Evolutionary conservation across 352 stramenopile genomes (phyloP), one percentile per base, ranked within the genome.

Genomic region (Phytophthora brassicae): DNA sequence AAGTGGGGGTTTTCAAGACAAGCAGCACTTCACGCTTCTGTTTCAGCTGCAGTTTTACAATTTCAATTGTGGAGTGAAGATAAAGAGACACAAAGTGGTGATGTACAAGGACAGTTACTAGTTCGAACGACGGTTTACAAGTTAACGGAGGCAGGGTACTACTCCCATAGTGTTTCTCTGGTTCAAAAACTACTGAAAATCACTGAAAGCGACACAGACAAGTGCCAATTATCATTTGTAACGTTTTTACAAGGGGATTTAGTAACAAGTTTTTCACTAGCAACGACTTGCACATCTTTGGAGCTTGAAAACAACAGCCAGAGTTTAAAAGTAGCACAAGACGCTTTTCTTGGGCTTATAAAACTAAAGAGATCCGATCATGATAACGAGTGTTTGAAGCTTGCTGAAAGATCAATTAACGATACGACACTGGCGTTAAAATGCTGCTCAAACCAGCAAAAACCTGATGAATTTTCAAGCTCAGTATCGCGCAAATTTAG

Each of bases 171-270:
- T 42, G 28, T 17, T 42, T 44, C 51, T 12, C 47, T 74, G 9
- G 41, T 82, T 1, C 12, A 48, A 28, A 47, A 28, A 57, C n/a
- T 64, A 36, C 0, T 62, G 29, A 2, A 17, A 13, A 41, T 24
- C 35, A 23, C 22, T 33, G 43, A 41, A 17, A 13, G 5, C 35
- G 54, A n/a, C 44, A 4, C 7, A 33, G 46, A 20, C 12, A 42
- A 16, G 28, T 81, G 72, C 44, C 44, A 62, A 22, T 43, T 75
- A 22, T 65, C 52, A 20, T 69, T 81, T 51, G 31, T 71, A 4
- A 36, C 51, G 17, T 81, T 81, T 44, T 16, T 81, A 0, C 58
- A 68, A 23, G 69, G 62, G 13, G 57, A 77, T 35, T 8, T 77
- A 12, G 22, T 56, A 23, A 17, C 23, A 14, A 65, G 50, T 6